Conservation (phyloP, 1,284 basidiomycete species). For the Ceratobasidium sp. region DNA sequence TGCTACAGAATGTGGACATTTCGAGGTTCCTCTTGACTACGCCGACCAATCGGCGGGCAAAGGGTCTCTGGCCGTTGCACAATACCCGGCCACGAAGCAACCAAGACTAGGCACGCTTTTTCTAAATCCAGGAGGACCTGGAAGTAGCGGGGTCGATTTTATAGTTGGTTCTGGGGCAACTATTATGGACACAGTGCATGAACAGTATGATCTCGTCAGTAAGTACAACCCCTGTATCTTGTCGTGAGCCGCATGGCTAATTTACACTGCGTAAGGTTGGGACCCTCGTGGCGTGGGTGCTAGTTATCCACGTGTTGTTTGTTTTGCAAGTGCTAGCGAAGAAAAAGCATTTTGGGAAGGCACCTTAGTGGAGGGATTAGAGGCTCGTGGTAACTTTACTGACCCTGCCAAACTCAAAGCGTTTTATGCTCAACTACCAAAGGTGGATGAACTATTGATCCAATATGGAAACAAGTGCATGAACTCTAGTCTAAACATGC, state of each 20-base stretch:
- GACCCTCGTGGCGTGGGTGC: slow-evolving; percentile 2
- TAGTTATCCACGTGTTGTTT: slow-evolving; percentile 22
- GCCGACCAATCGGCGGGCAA: slow-evolving; percentile 17
- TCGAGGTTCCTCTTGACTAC: slow-evolving; percentile 39
- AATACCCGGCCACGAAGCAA: not conserved
- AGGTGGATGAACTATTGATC: not conserved
- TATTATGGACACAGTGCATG: not conserved
- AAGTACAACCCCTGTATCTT: not conserved
- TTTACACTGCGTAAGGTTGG: not conserved
- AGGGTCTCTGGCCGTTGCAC: slow-evolving; percentile 12
- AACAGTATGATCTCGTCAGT: not conserved
- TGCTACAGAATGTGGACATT: slow-evolving; percentile 3
- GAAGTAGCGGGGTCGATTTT: not conserved
- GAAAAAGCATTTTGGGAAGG: slow-evolving; percentile 22
- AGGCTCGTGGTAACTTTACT: slow-evolving; percentile 18
- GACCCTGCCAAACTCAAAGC: not conserved
- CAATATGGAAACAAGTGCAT: not conserved
- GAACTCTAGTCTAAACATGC: not conserved
- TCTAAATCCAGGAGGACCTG: slow-evolving; percentile 33
- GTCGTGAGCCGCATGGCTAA: not conserved
- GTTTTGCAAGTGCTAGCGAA: not conserved
- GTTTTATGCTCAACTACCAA: slow-evolving; percentile 1
- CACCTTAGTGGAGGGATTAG: slow-evolving; percentile 35
- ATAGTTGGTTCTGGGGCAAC: not conserved
- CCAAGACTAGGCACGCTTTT: slow-evolving; percentile 34